phyloP scores from a whole-genome alignment of 345 rosid species.

The Gossypium ekmanianum region DNA sequence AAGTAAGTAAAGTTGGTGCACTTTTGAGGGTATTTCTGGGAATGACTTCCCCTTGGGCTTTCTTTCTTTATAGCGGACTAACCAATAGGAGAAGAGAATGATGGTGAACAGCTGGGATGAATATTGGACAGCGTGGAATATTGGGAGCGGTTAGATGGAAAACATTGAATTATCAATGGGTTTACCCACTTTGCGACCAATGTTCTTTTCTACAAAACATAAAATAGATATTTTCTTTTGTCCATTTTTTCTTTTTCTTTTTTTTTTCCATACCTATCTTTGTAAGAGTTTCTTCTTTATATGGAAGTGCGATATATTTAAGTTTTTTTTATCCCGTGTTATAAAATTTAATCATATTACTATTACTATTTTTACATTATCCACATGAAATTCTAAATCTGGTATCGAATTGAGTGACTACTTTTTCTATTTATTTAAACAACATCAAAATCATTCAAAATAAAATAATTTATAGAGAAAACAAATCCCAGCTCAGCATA shows the following conservation, averaged over 20 bases:
- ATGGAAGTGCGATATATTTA: too few species aligned
- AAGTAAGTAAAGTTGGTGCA: constrained; percentile 13
- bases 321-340: background rate
- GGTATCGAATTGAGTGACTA: too few species aligned
- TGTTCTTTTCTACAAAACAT: background rate
- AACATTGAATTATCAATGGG: background rate
- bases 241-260: too few species aligned
- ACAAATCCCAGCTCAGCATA: background rate
- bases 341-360: too few species aligned
- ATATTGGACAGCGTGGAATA: background rate
- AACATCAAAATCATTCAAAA: background rate
- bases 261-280: too few species aligned
- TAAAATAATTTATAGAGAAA: background rate
- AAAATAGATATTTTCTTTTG: too few species aligned
- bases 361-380: fast-evolving
- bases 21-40: constrained; percentile 31
- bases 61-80: constrained; percentile 4
- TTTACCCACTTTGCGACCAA: background rate
- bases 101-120: constrained; percentile 43
- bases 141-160: constrained; percentile 19
- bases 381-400: fast-evolving
- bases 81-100: constrained; percentile 25
- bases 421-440: too few species aligned
- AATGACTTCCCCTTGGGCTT: background rate
- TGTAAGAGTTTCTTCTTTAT: too few species aligned